Percentiles rank a stretch among this genome's conserved stretches.
Evolutionary conservation across 148 eudicot species (phyloP).

Genomic region (Nepenthes gracilis): DNA sequence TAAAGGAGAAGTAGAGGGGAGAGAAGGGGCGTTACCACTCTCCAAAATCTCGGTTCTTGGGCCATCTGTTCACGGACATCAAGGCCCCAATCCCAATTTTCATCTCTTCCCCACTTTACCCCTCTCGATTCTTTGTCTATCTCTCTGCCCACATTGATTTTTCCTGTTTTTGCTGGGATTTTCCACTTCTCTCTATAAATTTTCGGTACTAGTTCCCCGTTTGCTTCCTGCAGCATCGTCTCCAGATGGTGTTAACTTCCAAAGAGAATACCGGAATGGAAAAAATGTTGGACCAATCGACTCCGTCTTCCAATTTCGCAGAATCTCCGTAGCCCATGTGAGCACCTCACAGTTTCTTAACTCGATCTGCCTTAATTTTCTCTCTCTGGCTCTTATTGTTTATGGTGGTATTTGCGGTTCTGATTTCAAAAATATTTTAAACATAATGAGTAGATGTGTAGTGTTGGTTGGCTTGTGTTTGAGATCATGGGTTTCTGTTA

Average conservation of each 20-base stretch:
- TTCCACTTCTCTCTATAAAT: neutral
- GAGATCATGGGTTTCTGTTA: neutral
- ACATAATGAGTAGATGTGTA: neutral
- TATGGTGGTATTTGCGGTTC: neutral
- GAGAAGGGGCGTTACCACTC: conserved; percentile 1
- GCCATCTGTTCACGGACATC: conserved; percentile 39
- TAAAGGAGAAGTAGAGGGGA: neutral
- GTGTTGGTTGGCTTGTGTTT: neutral
- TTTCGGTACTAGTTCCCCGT: too few species aligned
- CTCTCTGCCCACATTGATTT: neutral
- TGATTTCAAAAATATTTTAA: neutral
- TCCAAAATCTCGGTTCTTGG: conserved; percentile 28
- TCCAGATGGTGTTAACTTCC: too few species aligned
- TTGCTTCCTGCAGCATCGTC: too few species aligned
- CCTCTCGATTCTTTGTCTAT: conserved; percentile 5
- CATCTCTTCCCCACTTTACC: neutral
- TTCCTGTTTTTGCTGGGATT: neutral
- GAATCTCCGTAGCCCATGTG: neutral
- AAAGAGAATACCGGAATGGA: neutral
- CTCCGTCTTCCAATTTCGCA: neutral
- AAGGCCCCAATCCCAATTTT: conserved; percentile 9
- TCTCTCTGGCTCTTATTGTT: neutral
- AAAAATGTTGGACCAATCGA: neutral
- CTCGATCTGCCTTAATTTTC: neutral
- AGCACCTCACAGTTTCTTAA: neutral